Evolutionary conservation across 306 rosid species (phyloP), one percentile per base, ranked within the genome.

Genomic region (Glycine tomentella): DNA sequence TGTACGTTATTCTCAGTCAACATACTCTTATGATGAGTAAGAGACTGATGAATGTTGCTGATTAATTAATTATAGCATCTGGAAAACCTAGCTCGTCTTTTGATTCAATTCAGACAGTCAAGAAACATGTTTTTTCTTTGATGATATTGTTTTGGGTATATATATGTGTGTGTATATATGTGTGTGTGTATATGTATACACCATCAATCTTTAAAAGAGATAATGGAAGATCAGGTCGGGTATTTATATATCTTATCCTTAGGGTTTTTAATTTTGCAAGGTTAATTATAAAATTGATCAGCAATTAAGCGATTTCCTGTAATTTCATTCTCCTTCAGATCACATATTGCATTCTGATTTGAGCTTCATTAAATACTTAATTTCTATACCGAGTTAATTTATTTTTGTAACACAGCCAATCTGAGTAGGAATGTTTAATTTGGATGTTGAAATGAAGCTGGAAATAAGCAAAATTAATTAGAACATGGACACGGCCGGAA

Each of bases 261-360:
- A 74, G 86, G 86, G 70, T 61, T 75, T 81, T 84, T 49, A 34
- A 7, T 9, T 20, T 73, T 73, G 65, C 15, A 66, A 15, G 46
- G 71, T 3, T 25, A 59, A 49, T 42, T 42, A 42, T 7, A 48
- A 82, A 77, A 72, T 16, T 72, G 20, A 63, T 59, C 31, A 59
- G 45, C 1, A 69, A 72, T 36, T 53, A 53, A 42, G 36, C 8
- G 13, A 53, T 78, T 78, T 55, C 53, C 33, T 13, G 56, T 9
- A 16, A 6, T 15, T 63, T 64, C 64, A 20, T 72, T 50, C 9
- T 42, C 45, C 78, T 17, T 56, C 44, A 38, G 75, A 53, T 20
- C 25, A 20, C 8, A 10, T 9, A 69, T 33, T 9, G 36, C 62
- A 45, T 15, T 48, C 6, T 59, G 15, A 58, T 20, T 59, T 49